These are phyloP conservation scores for Logfia minima DNA, from an alignment of 129 eudicot species.

Conservation along the genomic window DNA sequence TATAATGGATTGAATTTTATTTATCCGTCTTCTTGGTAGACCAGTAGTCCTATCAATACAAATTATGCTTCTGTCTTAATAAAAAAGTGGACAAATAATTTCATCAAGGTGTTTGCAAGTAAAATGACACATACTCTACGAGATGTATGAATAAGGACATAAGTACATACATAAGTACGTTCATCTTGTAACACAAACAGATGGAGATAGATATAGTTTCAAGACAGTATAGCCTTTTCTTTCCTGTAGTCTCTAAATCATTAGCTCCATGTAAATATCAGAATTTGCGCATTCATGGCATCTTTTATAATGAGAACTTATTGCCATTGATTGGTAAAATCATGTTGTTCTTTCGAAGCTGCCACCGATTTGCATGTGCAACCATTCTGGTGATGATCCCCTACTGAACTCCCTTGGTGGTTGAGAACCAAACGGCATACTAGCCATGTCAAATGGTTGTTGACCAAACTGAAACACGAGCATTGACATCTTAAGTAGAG, in stretches of 20 bases:
- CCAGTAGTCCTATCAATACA: conserved; percentile 27
- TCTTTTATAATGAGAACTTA: conserved; percentile 17
- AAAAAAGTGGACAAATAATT: conserved; percentile 26
- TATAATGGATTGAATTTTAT: conserved; percentile 34
- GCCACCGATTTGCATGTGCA: conserved; percentile 96
- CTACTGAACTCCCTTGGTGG: conserved; percentile 70
- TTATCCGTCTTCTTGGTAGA: conserved; percentile 28
- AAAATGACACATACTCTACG: conserved; percentile 31
- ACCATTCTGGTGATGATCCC: conserved; percentile 94
- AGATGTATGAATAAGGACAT: conserved; percentile 35
- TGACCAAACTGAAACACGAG: conserved; percentile 70
- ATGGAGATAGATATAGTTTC: conserved; percentile 32
- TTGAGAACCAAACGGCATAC: conserved; percentile 73
- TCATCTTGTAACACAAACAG: conserved; percentile 33
- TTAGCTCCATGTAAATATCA: conserved; percentile 26
- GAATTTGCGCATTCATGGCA: conserved; percentile 15
- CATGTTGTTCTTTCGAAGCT: conserved; percentile 67
- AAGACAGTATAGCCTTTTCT: conserved; percentile 13
- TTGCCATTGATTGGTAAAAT: conserved; percentile 20
- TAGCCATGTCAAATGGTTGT: conserved; percentile 64
- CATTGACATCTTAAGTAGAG: neutral
- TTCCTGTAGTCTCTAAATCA: conserved; percentile 14
- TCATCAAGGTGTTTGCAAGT: conserved; percentile 30
- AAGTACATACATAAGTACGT: conserved; percentile 9
- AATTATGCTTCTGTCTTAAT: conserved; percentile 7